These are phyloP conservation scores for Neospora caninum DNA, from an alignment of 169 alveolate genomes.

Conservation along the genomic window DNA sequence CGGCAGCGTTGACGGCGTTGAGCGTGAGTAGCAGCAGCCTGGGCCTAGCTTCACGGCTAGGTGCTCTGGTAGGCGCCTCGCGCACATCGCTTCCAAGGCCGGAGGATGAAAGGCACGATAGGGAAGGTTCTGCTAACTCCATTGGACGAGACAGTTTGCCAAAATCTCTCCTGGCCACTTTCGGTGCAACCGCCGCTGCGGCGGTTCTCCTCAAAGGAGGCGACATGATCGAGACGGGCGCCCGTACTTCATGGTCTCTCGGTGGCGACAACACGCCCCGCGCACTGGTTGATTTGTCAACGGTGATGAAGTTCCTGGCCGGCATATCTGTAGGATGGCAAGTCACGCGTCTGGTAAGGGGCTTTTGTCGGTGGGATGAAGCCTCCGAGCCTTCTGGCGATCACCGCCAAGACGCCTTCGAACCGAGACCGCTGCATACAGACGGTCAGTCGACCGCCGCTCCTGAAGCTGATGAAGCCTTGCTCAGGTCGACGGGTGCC, in stretches of 20 bases:
- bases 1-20: constrained; percentile 10
- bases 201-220: constrained; percentile 25
- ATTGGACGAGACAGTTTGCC: neutral
- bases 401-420: neutral
- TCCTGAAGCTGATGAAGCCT: neutral
- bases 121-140: neutral
- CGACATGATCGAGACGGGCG: constrained; percentile 22
- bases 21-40: constrained; percentile 3
- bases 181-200: neutral
- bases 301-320: neutral
- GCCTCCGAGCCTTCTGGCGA: neutral
- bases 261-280: constrained; percentile 4
- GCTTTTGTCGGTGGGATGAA: neutral
- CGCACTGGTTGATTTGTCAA: neutral
- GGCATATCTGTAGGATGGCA: constrained; percentile 17
- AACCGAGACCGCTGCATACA: neutral
- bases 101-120: neutral
- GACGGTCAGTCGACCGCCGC: neutral
- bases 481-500: neutral
- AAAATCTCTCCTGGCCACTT: neutral
- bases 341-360: neutral
- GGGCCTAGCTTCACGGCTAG: neutral
- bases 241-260: constrained; percentile 11
- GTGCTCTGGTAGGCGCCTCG: neutral
- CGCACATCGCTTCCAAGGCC: neutral